Conservation (phyloP, 257 asterid genomes). For the Forsythia viridissima region DNA sequence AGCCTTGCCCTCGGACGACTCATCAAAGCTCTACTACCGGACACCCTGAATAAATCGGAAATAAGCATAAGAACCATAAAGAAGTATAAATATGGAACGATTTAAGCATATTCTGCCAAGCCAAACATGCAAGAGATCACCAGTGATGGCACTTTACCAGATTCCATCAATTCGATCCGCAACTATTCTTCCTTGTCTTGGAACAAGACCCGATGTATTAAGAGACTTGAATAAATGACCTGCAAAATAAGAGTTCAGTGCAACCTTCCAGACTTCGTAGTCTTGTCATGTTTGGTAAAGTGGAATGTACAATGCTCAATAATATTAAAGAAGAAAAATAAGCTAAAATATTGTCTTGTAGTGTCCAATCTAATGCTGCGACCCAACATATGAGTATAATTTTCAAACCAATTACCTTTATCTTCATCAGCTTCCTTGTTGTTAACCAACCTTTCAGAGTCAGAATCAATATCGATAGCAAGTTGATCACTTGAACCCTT, state of each 20-base stretch:
- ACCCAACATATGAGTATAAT: not conserved
- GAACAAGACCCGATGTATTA: slow-evolving; percentile 77
- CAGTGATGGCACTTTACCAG: slow-evolving; percentile 54
- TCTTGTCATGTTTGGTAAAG: not conserved
- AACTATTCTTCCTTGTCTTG: slow-evolving; percentile 83
- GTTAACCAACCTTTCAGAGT: slow-evolving; percentile 62
- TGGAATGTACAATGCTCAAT: not conserved
- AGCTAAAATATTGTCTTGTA: not conserved
- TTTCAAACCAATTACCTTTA: slow-evolving; percentile 56
- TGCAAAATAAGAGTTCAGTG: slow-evolving; percentile 33
- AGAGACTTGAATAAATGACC: slow-evolving; percentile 89
- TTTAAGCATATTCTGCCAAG: not conserved
- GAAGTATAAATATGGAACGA: not conserved
- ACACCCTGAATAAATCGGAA: slow-evolving; percentile 66
- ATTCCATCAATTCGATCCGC: slow-evolving; percentile 93
- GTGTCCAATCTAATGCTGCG: not conserved
- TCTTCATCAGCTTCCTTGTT: slow-evolving; percentile 68
- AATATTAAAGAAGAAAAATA: not conserved
- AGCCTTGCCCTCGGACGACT: slow-evolving; percentile 90
- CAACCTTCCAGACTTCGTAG: slow-evolving; percentile 16
- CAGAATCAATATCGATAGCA: slow-evolving; percentile 80
- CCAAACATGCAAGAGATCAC: not conserved
- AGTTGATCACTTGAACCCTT: slow-evolving; percentile 93
- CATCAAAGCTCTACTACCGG: slow-evolving; percentile 84
- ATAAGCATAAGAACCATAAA: slow-evolving; percentile 18